phyloP scores from a whole-genome alignment of 208 protist genomes.

The Trypanosoma platydactyli region DNA sequence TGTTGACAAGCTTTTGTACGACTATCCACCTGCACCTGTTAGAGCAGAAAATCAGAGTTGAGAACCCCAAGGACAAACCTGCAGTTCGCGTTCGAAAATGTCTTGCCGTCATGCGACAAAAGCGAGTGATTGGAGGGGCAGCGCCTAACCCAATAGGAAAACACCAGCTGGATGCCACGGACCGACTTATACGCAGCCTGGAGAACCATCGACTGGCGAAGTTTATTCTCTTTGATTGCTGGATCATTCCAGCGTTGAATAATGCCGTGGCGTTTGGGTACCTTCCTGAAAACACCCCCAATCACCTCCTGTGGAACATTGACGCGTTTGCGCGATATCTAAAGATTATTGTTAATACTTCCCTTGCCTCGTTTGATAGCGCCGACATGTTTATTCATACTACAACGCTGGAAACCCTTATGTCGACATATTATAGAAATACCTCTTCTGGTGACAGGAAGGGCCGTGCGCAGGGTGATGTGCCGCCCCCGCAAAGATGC shows the following conservation, averaged over 20 bases:
- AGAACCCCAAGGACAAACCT: constrained; percentile 24
- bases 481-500: constrained; percentile 20
- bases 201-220: constrained; percentile 76
- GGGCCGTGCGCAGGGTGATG: not conserved
- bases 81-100: constrained; percentile 31
- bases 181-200: constrained; percentile 66
- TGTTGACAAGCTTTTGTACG: constrained; percentile 77
- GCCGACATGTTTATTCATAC: constrained; percentile 22
- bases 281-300: constrained; percentile 54
- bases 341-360: constrained; percentile 82
- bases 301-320: constrained; percentile 87
- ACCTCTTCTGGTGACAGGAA: constrained; percentile 12
- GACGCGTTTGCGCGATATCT: constrained; percentile 88
- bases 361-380: constrained; percentile 34
- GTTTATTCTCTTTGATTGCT: constrained; percentile 89
- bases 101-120: constrained; percentile 48
- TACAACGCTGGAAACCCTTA: not conserved
- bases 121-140: constrained; percentile 28
- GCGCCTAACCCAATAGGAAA: constrained; percentile 15
- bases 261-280: constrained; percentile 69
- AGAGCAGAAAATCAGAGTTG: constrained; percentile 29
- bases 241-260: constrained; percentile 84
- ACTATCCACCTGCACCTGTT: constrained; percentile 84
- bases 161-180: constrained; percentile 25
- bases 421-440: not conserved